Conservation (phyloP, 208 protist genomes). For the Lotmaria passim region DNA sequence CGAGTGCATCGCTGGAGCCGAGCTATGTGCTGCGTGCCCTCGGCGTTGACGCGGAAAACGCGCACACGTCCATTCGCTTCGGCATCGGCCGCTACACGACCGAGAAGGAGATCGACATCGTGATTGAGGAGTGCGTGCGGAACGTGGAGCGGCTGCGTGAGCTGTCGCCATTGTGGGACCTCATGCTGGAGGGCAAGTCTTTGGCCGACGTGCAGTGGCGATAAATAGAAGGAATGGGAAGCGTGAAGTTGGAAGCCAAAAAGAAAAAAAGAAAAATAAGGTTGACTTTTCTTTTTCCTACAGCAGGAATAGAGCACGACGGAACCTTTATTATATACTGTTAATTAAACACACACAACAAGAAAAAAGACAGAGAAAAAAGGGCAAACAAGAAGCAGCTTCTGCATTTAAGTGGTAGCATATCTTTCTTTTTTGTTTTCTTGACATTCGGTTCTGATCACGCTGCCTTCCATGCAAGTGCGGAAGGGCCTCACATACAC, state of each 20-base stretch:
- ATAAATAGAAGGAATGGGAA: constrained; percentile 27
- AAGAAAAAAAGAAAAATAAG: too few relatives aligned
- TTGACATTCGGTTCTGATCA: background rate
- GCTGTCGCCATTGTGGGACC: constrained; percentile 98
- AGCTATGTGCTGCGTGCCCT: constrained; percentile 99
- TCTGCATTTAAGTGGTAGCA: background rate
- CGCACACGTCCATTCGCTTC: constrained; percentile 99
- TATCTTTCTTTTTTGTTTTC: background rate
- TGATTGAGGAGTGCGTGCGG: constrained; percentile 87
- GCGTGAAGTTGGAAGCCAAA: constrained; percentile 7
- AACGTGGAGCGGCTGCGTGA: constrained; percentile 97
- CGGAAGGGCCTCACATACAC: too few relatives aligned
- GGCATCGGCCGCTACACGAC: constrained; percentile 99
- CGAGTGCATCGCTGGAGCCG: constrained; percentile 98
- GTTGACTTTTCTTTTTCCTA: too few relatives aligned
- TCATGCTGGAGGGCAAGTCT: constrained; percentile 97
- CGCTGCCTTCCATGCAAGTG: background rate
- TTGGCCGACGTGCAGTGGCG: constrained; percentile 86
- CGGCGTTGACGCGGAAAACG: constrained; percentile 98
- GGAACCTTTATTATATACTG: too few relatives aligned
- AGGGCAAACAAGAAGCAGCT: too few relatives aligned
- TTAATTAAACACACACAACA: too few relatives aligned
- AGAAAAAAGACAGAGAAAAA: too few relatives aligned
- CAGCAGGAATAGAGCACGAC: too few relatives aligned
- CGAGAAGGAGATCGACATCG: constrained; percentile 93